Evolutionary conservation across 352 stramenopile species (phyloP).

Genomic region (Pythium scleroteichum): DNA sequence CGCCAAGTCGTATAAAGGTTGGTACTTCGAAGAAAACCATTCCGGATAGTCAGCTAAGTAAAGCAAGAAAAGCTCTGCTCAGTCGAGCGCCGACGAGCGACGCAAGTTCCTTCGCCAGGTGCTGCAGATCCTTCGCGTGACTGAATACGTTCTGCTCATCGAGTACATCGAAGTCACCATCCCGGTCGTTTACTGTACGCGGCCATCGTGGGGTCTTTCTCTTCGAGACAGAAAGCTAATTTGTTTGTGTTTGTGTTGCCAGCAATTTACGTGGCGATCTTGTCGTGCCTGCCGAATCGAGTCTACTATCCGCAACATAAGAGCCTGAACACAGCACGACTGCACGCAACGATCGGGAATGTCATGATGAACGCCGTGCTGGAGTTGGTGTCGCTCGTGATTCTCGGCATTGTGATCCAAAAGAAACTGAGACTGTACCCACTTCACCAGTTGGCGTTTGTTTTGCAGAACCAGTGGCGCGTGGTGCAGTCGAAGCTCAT

Average conservation of each 20-base stretch:
- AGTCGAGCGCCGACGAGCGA: background rate
- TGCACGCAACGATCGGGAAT: background rate
- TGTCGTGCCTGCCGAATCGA: constrained; percentile 1
- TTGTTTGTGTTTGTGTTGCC: background rate
- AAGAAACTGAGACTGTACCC: background rate
- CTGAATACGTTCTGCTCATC: constrained; percentile 34
- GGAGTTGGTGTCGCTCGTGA: background rate
- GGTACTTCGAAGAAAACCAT: no score
- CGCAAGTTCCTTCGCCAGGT: constrained; percentile 18
- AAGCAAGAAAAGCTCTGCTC: no score
- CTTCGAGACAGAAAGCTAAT: background rate
- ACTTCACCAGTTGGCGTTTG: background rate
- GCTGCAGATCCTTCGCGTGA: constrained; percentile 34
- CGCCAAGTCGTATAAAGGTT: no score
- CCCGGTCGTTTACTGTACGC: constrained; percentile 33
- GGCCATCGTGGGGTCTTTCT: background rate
- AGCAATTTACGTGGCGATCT: background rate
- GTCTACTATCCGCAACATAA: background rate
- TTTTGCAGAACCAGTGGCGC: background rate
- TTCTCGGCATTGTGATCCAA: background rate
- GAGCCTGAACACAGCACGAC: background rate
- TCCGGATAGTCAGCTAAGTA: no score
- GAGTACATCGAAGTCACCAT: constrained; percentile 39
- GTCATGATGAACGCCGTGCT: background rate
- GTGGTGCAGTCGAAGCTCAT: constrained; percentile 1